Evolutionary conservation across 1,284 basidiomycete species (phyloP), one percentile per base, ranked within the genome.

Genomic region (Apiotrichum mycotoxinovorans): DNA sequence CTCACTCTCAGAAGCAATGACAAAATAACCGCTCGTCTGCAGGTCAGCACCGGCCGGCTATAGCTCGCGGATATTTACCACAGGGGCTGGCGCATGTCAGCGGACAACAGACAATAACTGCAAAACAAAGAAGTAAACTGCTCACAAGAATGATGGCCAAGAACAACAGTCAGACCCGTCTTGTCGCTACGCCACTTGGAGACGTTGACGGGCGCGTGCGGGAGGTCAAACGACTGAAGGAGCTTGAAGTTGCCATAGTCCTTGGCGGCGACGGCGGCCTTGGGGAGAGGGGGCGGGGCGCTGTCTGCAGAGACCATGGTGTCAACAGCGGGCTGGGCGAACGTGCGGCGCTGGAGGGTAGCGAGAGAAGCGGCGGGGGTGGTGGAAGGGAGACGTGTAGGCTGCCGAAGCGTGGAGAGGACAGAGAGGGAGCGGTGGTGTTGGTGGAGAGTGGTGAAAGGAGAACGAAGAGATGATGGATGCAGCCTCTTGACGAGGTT

Each of bases 21-120:
- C 87, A 71, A 96, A 94, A 77, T 94, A 96, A 4, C 92, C 92
- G 70, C 95, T 92, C 86, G 64, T 91, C 90, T 91, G 62, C 18
- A 62, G 54, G 52, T 56, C 52, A 52, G 58, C 25, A 49, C 2
- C 38, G 30, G 34, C 9, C 23, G 8, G 4, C 20, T 26, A 3
- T n/a, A n/a, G 7, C 9, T 9, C 27, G 27, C 12, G 18, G 44
- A 26, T n/a, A 57, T 62, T 56, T 48, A 72, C 71, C 11, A 74
- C 67, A 15, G 73, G 73, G 33, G 68, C 67, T 64, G 45, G 7
- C 22, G 33, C 22, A 20, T 30, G n/a, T 49, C 23, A 49, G 47
- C 47, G n/a, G n/a, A n/a, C n/a, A n/a, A n/a, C n/a, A n/a, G n/a
- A n/a, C n/a, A n/a, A n/a, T 18, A 1, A 10, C 3, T 4, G 9